Conservation (phyloP, 2,329 filamentous ascomycete genomes). For the Penicillium psychrosexuale region DNA sequence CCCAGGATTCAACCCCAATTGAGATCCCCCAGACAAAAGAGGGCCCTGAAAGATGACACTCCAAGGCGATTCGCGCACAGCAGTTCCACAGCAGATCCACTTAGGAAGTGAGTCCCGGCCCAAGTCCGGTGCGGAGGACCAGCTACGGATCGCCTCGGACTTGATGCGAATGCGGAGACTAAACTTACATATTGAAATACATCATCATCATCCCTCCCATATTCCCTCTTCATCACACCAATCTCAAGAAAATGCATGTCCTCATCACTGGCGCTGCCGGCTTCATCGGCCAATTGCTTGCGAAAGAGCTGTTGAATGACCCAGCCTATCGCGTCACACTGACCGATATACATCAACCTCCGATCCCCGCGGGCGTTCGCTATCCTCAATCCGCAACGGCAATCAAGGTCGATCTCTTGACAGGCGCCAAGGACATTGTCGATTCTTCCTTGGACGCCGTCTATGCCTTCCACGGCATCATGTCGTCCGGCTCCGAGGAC, state of each 20-base stretch:
- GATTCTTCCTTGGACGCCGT: slow-evolving; percentile 50
- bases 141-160: slow-evolving; percentile 27
- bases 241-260: slow-evolving; percentile 43
- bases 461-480: slow-evolving; percentile 66
- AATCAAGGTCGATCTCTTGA: slow-evolving; percentile 54
- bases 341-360: slow-evolving; percentile 56
- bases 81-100: slow-evolving; percentile 13
- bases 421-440: slow-evolving; percentile 39
- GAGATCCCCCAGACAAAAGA: background rate
- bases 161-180: slow-evolving; percentile 38
- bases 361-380: slow-evolving; percentile 48
- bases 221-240: background rate
- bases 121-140: slow-evolving; percentile 34
- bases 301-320: slow-evolving; percentile 53
- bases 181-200: slow-evolving; percentile 7
- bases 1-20: background rate
- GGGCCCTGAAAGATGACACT: background rate
- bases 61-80: slow-evolving; percentile 6
- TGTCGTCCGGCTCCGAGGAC: slow-evolving; percentile 62
- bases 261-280: slow-evolving; percentile 64
- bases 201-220: background rate
- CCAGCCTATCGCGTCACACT: slow-evolving; percentile 51
- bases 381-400: slow-evolving; percentile 51
- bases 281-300: slow-evolving; percentile 62
- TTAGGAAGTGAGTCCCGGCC: slow-evolving; percentile 7